Percentiles rank a stretch among this genome's conserved stretches.
phyloP scores from a whole-genome alignment of 2,329 filamentous ascomycete genomes.

The Pyricularia sp. region DNA sequence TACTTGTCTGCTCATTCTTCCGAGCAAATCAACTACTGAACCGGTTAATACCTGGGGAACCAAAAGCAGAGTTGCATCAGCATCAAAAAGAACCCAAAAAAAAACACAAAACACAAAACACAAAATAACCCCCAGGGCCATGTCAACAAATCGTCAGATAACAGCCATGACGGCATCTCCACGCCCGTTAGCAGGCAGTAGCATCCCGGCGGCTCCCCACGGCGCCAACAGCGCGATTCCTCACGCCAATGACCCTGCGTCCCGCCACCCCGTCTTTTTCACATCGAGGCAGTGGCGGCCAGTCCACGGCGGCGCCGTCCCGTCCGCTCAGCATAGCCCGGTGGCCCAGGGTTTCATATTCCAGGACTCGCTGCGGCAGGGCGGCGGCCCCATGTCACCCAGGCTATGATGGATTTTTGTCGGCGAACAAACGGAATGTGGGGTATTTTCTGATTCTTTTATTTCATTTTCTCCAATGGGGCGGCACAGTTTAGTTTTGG shows the following conservation, averaged over 20 bases:
- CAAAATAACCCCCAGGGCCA: conserved; percentile 26
- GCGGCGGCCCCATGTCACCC: conserved; percentile 17
- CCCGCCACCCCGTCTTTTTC: conserved; percentile 68
- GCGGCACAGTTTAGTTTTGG: too few relatives aligned
- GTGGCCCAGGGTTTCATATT: conserved; percentile 55
- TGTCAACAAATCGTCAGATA: background rate
- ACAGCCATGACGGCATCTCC: background rate
- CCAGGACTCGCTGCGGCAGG: conserved; percentile 29
- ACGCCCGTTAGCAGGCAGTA: conserved; percentile 1
- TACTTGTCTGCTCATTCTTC: too few relatives aligned
- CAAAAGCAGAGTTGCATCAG: too few relatives aligned
- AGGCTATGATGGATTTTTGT: conserved; percentile 24
- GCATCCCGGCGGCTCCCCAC: background rate
- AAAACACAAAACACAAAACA: conserved; percentile 1
- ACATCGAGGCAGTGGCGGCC: conserved; percentile 51
- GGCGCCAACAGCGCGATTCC: conserved; percentile 13
- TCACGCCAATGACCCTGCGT: conserved; percentile 42
- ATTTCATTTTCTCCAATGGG: background rate
- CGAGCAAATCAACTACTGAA: too few relatives aligned
- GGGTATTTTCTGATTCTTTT: background rate
- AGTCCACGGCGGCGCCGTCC: conserved; percentile 12
- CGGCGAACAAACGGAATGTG: background rate
- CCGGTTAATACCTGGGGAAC: too few relatives aligned
- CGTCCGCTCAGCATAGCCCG: conserved; percentile 28
- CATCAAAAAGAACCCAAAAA: background rate